Evolutionary conservation across 805 yeast species (phyloP), one percentile per base, ranked within the genome.

Genomic region (Saturnispora galanensis): DNA sequence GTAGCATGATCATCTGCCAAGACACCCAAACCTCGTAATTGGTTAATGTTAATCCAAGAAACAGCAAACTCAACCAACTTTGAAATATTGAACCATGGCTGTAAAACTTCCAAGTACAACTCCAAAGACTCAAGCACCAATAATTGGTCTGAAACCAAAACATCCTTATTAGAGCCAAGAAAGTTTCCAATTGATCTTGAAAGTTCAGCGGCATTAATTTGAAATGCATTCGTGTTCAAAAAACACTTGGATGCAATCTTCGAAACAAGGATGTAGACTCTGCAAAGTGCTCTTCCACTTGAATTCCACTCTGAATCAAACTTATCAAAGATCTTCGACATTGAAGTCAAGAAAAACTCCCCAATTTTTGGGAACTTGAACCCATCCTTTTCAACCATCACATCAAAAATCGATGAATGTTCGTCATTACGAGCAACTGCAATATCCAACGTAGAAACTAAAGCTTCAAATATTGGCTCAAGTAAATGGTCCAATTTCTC

Each of bases 381-480:
- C 29, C 53, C 48, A 15, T 61, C 55, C 30, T 63, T 62, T 5
- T 58, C 52, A 35, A 73, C 58, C 51, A 77, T 78, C 10, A 69
- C 65, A 41, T 77, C 77, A 52, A 81, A 70, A 53, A 80, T 55
- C 49, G 74, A 73, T 35, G 74, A 66, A 59, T 78, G 77, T 50
- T 77, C 81, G 48, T 78, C 81, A 54, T 79, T 79, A 55, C 81
- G 73, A 2, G 83, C 85, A 52, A 81, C 65, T 13, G 80, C 69
- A 41, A 77, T 68, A 58, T 81, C 86, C 31, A 83, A 59, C 43
- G 79, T 62, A 50, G 77, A 80, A 36, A 81, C 74, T 31, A 78
- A 66, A 2, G 84, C 71, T 50, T 74, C 75, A 58, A 81, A 81
- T 7, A 55, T 45, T 6, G 70, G 58, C 2, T 52, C 45, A 41